Evolutionary conservation across 1,139 yeast genomes (phyloP).

Genomic region (Magnusiomyces tetraspermus): DNA sequence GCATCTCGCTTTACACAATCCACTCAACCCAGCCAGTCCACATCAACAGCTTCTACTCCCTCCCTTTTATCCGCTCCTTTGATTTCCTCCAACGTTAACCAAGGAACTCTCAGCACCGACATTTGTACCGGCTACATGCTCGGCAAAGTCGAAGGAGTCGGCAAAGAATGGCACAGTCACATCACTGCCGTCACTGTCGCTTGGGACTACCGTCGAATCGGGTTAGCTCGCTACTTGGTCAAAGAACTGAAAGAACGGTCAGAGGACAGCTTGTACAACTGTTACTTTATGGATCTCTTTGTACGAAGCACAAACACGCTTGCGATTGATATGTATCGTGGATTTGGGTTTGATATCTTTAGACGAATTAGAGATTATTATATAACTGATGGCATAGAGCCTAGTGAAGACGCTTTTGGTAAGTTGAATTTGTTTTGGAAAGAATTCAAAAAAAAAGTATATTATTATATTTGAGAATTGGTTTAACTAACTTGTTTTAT

Average conservation of each 20-base stretch:
- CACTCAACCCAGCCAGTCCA: not conserved
- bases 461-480: not conserved
- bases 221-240: constrained; percentile 68
- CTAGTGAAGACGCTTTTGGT: constrained; percentile 77
- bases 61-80: constrained; percentile 9
- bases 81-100: not conserved
- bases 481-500: constrained; percentile 2
- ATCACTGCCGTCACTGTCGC: constrained; percentile 93
- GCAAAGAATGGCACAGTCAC: constrained; percentile 89
- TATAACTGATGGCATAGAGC: constrained; percentile 43
- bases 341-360: constrained; percentile 74
- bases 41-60: not conserved
- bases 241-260: constrained; percentile 63
- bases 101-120: constrained; percentile 11
- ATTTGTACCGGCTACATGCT: constrained; percentile 45
- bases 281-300: constrained; percentile 80
- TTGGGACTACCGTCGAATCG: constrained; percentile 71
- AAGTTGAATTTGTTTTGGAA: constrained; percentile 37
- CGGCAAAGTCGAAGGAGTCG: constrained; percentile 91
- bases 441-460: not conserved
- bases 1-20: not conserved
- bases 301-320: constrained; percentile 76
- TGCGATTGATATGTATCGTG: constrained; percentile 76
- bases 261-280: constrained; percentile 43
- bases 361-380: constrained; percentile 89